Percentiles rank a stretch among this genome's conserved stretches.
Conservation (phyloP, 1,284 basidiomycete species). For the Takashimella koratensis region DNA sequence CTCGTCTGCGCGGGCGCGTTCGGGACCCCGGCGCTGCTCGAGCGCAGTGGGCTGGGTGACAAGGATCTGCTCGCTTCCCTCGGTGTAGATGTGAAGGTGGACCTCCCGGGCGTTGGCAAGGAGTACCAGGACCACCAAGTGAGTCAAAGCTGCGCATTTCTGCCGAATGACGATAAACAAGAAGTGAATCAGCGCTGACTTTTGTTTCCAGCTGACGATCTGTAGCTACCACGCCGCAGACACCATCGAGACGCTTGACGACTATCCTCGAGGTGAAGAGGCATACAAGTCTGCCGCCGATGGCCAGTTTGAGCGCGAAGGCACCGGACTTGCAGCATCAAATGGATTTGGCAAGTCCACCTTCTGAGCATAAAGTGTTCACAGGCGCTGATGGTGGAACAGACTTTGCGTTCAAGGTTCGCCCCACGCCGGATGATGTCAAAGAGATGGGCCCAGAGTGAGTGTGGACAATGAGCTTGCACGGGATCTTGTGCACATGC, state of each 20-base stretch:
- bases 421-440: slow-evolving; percentile 17
- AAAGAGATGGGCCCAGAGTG: slow-evolving; percentile 14
- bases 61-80: slow-evolving; percentile 3
- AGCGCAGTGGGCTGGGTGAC: slow-evolving; percentile 36
- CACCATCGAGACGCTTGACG: slow-evolving; percentile 7
- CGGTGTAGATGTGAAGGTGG: slow-evolving; percentile 8
- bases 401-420: slow-evolving; percentile 18
- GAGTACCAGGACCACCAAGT: slow-evolving; percentile 20
- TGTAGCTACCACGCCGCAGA: slow-evolving; percentile 10
- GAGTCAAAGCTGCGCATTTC: not conserved
- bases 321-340: slow-evolving; percentile 12
- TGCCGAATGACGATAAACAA: not conserved
- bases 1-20: slow-evolving; percentile 44
- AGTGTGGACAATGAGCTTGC: slow-evolving; percentile 1
- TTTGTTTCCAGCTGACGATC: slow-evolving; percentile 7
- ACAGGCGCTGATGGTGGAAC: not conserved
- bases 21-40: slow-evolving; percentile 42
- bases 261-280: slow-evolving; percentile 7
- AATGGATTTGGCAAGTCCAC: slow-evolving; percentile 14
- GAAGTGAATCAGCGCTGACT: not conserved
- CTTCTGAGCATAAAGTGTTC: no score
- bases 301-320: slow-evolving; percentile 9
- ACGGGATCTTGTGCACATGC: no score
- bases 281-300: slow-evolving; percentile 6
- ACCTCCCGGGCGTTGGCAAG: slow-evolving; percentile 18